A percentile compares a stretch with the other conserved stretches of the same genome.
Conservation (phyloP, 768 basidiomycete species). For the Leucocoprinus birnbaumii region DNA sequence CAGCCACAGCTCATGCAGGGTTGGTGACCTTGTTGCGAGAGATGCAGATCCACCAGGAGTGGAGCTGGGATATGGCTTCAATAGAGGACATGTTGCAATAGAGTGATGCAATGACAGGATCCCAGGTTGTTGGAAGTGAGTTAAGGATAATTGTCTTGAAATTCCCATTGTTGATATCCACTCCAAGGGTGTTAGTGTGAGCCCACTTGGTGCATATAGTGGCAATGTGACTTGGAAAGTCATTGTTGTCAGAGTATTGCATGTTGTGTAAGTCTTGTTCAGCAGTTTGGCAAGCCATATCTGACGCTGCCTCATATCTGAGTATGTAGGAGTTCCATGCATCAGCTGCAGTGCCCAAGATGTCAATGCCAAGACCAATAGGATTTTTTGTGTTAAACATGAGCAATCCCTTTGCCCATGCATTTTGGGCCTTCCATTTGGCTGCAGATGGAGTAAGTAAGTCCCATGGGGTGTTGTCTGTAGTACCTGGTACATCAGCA, state of each 20-base stretch:
- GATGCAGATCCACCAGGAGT: background rate
- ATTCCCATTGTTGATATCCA: slow-evolving; percentile 12
- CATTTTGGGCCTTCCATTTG: background rate
- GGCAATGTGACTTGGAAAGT: slow-evolving; percentile 16
- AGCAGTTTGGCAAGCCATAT: slow-evolving; percentile 11
- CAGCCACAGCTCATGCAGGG: background rate
- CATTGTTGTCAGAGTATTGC: slow-evolving; percentile 7
- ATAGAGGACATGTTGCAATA: background rate
- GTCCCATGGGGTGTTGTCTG: slow-evolving; percentile 1
- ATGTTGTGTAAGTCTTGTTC: slow-evolving; percentile 9
- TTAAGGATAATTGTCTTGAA: slow-evolving; percentile 18
- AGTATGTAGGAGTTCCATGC: slow-evolving; percentile 15
- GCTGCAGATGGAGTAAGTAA: background rate
- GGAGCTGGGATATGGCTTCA: background rate
- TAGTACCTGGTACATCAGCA: too few relatives aligned
- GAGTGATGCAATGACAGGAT: background rate
- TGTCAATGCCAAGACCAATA: background rate
- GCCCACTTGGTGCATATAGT: slow-evolving; percentile 15
- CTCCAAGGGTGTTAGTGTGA: slow-evolving; percentile 17
- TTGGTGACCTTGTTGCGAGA: background rate
- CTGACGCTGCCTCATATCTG: slow-evolving; percentile 7
- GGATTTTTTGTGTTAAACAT: background rate
- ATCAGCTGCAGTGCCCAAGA: background rate
- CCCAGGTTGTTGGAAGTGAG: slow-evolving; percentile 12
- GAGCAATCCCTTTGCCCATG: background rate